These are phyloP conservation scores for Stachybotrys echinatus DNA, from an alignment of 2,329 filamentous ascomycete species.

Conservation along the genomic window DNA sequence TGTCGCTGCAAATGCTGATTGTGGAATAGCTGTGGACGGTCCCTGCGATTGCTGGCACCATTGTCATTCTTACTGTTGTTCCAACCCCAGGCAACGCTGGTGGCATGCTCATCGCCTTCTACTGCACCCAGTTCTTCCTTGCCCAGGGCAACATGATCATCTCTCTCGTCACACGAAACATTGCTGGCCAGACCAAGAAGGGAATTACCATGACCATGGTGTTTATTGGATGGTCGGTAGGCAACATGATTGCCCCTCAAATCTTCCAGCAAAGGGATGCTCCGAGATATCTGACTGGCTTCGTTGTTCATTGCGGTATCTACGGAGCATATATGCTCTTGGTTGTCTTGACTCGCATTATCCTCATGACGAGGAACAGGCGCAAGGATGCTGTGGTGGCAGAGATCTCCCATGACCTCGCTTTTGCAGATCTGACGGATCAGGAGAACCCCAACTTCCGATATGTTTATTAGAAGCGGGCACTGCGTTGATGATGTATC, in stretches of 20 bases:
- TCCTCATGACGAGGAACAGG: conserved; percentile 3
- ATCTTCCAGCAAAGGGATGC: conserved; percentile 23
- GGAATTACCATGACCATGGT: conserved; percentile 32
- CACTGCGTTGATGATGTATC: no score
- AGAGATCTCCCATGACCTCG: conserved; percentile 4
- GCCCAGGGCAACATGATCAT: conserved; percentile 35
- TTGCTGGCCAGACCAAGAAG: conserved; percentile 38
- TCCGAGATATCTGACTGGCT: conserved; percentile 4
- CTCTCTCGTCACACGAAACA: conserved; percentile 34
- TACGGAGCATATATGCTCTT: conserved; percentile 4
- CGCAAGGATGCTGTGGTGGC: conserved; percentile 1
- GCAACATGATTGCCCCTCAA: conserved; percentile 36
- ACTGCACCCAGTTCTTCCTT: conserved; percentile 38
- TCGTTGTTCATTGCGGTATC: conserved; percentile 4
- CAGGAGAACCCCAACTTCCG: conserved; percentile 7
- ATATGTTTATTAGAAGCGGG: conserved; percentile 8
- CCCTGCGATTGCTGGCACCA: conserved; percentile 33
- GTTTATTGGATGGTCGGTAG: conserved; percentile 34
- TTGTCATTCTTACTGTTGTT: conserved; percentile 29
- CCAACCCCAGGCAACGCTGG: conserved; percentile 23
- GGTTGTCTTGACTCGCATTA: conserved; percentile 3
- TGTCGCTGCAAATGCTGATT: neutral
- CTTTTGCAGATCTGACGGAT: conserved; percentile 7
- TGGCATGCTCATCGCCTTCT: conserved; percentile 33
- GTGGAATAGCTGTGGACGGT: neutral